A percentile compares a stretch with the other conserved stretches of the same genome.
Evolutionary conservation across 2,329 filamentous ascomycete species (phyloP).

Genomic region (Chaetomium olivaceum): DNA sequence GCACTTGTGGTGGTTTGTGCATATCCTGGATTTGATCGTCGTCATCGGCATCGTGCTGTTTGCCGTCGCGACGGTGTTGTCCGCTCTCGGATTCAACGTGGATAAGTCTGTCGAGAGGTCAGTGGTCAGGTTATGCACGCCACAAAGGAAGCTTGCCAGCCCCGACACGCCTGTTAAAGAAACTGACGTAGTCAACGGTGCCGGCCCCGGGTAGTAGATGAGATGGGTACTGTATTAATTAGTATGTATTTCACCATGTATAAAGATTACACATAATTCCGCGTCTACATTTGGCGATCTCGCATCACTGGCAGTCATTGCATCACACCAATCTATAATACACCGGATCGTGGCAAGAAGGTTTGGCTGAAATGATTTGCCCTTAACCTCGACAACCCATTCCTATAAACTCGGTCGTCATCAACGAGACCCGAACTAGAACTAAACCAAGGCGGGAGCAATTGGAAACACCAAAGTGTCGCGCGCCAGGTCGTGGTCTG

Average conservation of each 20-base stretch:
- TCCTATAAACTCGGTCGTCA: background rate
- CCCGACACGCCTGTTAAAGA: background rate
- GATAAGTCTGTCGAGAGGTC: slow-evolving; percentile 14
- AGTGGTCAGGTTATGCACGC: slow-evolving; percentile 5
- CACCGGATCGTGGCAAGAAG: background rate
- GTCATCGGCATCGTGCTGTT: slow-evolving; percentile 35
- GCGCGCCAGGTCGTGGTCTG: background rate
- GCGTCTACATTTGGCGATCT: background rate
- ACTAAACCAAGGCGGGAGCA: background rate
- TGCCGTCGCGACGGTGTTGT: slow-evolving; percentile 31
- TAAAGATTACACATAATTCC: background rate
- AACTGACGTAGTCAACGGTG: background rate
- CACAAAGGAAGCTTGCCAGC: background rate
- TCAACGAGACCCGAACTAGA: background rate
- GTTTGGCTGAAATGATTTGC: background rate
- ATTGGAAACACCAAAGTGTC: background rate
- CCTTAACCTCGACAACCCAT: background rate
- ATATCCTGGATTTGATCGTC: slow-evolving; percentile 66
- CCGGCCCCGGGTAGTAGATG: background rate
- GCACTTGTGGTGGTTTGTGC: slow-evolving; percentile 92
- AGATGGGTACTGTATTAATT: background rate
- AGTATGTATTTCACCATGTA: slow-evolving; percentile 5
- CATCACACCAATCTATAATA: background rate
- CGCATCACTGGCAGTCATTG: background rate
- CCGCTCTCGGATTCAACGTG: slow-evolving; percentile 16